Conservation (phyloP, 495 filamentous ascomycete species). For the Astrocystis sublimbata region DNA sequence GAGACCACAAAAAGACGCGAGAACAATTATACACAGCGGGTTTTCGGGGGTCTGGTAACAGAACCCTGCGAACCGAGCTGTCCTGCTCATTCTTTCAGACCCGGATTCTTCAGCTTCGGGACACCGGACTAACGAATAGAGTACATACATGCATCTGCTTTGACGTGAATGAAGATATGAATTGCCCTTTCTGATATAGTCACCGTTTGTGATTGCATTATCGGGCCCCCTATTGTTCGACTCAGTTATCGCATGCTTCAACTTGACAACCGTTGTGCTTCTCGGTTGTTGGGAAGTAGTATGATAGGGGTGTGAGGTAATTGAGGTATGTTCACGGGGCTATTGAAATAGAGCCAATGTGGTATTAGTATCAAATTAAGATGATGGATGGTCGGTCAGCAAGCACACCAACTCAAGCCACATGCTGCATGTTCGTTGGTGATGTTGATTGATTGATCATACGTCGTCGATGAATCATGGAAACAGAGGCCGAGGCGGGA, state of each 20-base stretch:
- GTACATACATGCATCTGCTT: slow-evolving; percentile 41
- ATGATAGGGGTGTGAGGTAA: no score
- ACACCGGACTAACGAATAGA: slow-evolving; percentile 56
- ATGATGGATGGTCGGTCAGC: not conserved
- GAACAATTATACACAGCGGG: slow-evolving; percentile 39
- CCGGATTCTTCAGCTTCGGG: slow-evolving; percentile 53
- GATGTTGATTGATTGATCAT: not conserved
- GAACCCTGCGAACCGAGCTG: slow-evolving; percentile 25
- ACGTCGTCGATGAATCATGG: not conserved
- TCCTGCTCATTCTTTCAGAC: slow-evolving; percentile 55
- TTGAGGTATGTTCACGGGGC: no score
- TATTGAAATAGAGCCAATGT: no score
- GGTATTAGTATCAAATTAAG: no score
- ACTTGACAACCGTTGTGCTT: no score
- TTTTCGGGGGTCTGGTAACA: slow-evolving; percentile 21
- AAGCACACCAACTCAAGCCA: not conserved
- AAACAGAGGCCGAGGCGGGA: not conserved
- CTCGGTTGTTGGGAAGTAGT: no score
- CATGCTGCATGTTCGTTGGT: not conserved
- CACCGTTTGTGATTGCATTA: not conserved
- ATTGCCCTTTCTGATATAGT: not conserved
- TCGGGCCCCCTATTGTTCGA: not conserved
- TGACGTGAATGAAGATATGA: not conserved
- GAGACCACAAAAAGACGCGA: slow-evolving; percentile 53
- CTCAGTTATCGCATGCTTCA: not conserved